These are phyloP conservation scores for Sclerotinia spermophila DNA, from an alignment of 2,329 filamentous ascomycete species.

Conservation along the genomic window DNA sequence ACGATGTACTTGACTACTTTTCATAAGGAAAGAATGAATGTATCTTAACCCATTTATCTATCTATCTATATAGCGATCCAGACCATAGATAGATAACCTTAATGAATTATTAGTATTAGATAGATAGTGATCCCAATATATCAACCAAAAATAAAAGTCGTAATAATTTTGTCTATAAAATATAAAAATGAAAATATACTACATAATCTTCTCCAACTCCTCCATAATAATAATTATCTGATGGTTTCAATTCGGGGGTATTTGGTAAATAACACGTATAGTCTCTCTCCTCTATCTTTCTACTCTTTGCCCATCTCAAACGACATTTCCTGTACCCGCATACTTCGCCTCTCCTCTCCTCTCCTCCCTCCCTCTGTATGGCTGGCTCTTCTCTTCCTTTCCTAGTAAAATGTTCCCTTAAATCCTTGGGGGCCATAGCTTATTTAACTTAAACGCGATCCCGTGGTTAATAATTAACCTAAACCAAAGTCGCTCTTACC, in stretches of 20 bases:
- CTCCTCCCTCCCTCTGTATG: neutral
- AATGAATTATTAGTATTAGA: too few relatives aligned
- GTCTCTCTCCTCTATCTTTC: neutral
- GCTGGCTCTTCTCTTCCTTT: neutral
- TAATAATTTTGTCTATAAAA: neutral
- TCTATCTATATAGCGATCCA: neutral
- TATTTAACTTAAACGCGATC: slow-evolving; percentile 15
- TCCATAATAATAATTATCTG: neutral
- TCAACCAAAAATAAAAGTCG: neutral
- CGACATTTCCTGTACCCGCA: neutral
- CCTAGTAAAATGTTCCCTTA: neutral
- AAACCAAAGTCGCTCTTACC: neutral
- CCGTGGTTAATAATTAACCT: slow-evolving; percentile 7
- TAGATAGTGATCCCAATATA: too few relatives aligned
- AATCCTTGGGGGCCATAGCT: slow-evolving; percentile 6
- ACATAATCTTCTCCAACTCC: neutral
- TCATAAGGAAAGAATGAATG: neutral
- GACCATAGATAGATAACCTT: too few relatives aligned
- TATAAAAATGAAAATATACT: neutral
- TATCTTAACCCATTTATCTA: neutral
- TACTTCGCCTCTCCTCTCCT: too few relatives aligned
- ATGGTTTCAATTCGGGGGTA: neutral
- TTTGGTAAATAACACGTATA: neutral
- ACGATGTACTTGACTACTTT: neutral
- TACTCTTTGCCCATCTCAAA: neutral